Evolutionary conservation across 73 alveolate species (phyloP).

Genomic region (Blepharisma japonicum): DNA sequence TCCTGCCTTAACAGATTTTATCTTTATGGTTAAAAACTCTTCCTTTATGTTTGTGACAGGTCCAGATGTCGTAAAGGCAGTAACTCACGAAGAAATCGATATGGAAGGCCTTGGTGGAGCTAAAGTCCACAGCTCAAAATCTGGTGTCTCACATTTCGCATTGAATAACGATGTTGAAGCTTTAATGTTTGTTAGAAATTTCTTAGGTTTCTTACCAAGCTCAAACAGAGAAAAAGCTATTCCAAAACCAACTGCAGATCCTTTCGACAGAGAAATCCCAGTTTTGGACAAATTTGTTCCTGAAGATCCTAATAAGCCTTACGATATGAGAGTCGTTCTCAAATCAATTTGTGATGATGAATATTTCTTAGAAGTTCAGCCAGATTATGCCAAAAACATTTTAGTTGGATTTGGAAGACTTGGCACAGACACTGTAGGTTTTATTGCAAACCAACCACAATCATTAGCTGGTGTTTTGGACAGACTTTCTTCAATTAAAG

Average conservation of each 20-base stretch:
- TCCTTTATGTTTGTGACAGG: constrained; percentile 71
- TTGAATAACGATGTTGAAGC: constrained; percentile 55
- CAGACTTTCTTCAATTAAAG: constrained; percentile 52
- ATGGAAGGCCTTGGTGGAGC: constrained; percentile 72
- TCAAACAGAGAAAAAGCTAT: constrained; percentile 37
- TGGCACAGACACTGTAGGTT: constrained; percentile 50
- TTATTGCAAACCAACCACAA: constrained; percentile 63
- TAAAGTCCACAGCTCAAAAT: constrained; percentile 38
- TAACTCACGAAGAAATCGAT: constrained; percentile 55
- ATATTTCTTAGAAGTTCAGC: constrained; percentile 57
- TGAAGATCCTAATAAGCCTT: constrained; percentile 63
- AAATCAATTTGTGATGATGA: constrained; percentile 44
- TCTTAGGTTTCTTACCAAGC: constrained; percentile 42
- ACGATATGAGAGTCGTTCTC: constrained; percentile 57
- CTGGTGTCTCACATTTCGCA: constrained; percentile 59
- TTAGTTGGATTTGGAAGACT: constrained; percentile 59
- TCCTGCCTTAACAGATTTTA: constrained; percentile 66
- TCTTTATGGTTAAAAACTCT: constrained; percentile 64
- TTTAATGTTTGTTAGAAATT: constrained; percentile 49
- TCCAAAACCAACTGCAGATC: constrained; percentile 53
- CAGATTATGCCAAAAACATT: constrained; percentile 61
- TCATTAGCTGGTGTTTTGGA: constrained; percentile 64
- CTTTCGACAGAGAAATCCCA: constrained; percentile 33
- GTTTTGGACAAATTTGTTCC: constrained; percentile 53
- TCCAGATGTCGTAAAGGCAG: constrained; percentile 69